Evolutionary conservation across 2,329 filamentous ascomycete species (phyloP).

Genomic region (Endothia cerciana): DNA sequence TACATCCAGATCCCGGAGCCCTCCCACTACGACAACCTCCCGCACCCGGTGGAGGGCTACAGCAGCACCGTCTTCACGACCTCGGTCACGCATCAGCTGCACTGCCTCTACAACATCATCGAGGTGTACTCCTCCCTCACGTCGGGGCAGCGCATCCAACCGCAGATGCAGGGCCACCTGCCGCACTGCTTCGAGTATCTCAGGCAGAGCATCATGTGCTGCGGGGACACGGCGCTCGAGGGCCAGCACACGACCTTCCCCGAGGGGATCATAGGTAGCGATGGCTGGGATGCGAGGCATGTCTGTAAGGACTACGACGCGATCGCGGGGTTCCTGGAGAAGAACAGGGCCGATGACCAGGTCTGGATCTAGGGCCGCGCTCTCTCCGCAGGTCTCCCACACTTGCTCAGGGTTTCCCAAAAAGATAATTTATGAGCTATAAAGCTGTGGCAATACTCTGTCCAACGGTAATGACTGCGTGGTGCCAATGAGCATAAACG

Average conservation of each 20-base stretch:
- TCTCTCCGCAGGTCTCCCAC: no score
- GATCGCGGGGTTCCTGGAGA: slow-evolving; percentile 41
- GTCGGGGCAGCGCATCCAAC: slow-evolving; percentile 36
- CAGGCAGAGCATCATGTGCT: slow-evolving; percentile 41
- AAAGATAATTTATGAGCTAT: no score
- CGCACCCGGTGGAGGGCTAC: slow-evolving; percentile 39
- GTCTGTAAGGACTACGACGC: slow-evolving; percentile 46
- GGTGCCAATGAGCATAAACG: no score
- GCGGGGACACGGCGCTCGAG: slow-evolving; percentile 40
- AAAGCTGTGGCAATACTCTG: no score
- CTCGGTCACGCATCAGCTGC: slow-evolving; percentile 49
- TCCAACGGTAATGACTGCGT: no score
- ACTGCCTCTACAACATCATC: slow-evolving; percentile 47
- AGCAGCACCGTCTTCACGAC: slow-evolving; percentile 45
- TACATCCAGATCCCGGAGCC: slow-evolving; percentile 44
- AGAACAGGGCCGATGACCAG: slow-evolving; percentile 40
- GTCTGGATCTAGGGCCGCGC: slow-evolving; percentile 43
- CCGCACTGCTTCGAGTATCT: slow-evolving; percentile 46
- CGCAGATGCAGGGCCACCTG: slow-evolving; percentile 43
- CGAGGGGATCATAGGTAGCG: slow-evolving; percentile 41
- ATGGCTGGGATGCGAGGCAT: slow-evolving; percentile 49
- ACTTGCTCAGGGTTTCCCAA: no score
- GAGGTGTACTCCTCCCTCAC: slow-evolving; percentile 41
- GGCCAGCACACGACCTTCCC: slow-evolving; percentile 47
- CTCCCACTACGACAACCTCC: slow-evolving; percentile 42